Evolutionary conservation across 1,139 yeast species (phyloP).

Genomic region (Candida glucosophila): DNA sequence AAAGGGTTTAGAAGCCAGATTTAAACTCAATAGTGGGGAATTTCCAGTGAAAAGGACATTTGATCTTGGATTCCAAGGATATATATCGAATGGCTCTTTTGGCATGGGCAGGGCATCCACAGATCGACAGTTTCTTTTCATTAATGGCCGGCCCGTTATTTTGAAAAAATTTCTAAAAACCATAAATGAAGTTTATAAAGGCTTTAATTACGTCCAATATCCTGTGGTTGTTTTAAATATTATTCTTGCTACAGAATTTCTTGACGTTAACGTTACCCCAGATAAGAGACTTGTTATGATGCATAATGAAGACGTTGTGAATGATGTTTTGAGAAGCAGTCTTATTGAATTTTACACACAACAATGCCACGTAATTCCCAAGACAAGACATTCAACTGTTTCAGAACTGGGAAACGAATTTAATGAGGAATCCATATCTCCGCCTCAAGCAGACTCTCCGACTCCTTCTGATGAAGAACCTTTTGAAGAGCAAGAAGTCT

Average conservation of each 20-base stretch:
- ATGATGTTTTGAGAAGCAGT: constrained; percentile 41
- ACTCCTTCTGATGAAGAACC: too few species aligned
- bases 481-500: too few species aligned
- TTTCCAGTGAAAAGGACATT: constrained; percentile 7
- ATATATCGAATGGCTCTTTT: constrained; percentile 64
- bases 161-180: constrained; percentile 49
- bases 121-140: constrained; percentile 68
- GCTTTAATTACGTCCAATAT: constrained; percentile 60
- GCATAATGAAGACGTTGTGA: constrained; percentile 52
- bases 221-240: constrained; percentile 70
- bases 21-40: constrained; percentile 9
- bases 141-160: constrained; percentile 70
- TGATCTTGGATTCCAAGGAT: constrained; percentile 41
- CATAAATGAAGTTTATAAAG: constrained; percentile 64
- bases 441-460: too few species aligned
- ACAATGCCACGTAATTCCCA: constrained; percentile 41
- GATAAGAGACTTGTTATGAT: constrained; percentile 71
- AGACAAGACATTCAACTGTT: too few species aligned
- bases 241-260: constrained; percentile 35
- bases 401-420: too few species aligned
- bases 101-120: constrained; percentile 58
- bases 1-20: constrained; percentile 12
- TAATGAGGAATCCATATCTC: too few species aligned
- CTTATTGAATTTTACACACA: constrained; percentile 33
- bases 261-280: constrained; percentile 87